Percentiles rank a stretch among this genome's conserved stretches.
Evolutionary conservation across 257 asterid species (phyloP).

Genomic region (Salvia splendens): DNA sequence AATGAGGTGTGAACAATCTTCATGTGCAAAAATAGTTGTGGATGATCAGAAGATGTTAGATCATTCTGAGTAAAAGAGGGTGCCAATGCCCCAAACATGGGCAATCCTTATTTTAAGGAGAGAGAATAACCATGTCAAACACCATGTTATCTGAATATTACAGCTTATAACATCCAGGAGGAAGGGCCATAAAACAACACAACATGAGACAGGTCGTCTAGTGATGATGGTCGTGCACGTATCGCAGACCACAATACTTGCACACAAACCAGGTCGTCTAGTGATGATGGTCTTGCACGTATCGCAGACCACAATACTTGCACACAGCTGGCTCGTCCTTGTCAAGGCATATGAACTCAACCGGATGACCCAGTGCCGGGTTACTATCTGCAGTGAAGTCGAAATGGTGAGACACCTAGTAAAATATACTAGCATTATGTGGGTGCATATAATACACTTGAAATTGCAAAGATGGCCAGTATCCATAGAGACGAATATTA

Average conservation of each 20-base stretch:
- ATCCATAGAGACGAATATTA: not conserved
- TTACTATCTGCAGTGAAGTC: constrained; percentile 52
- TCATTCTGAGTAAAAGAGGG: too few relatives aligned
- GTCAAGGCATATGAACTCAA: constrained; percentile 96
- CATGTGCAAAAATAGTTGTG: too few relatives aligned
- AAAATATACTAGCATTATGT: not conserved
- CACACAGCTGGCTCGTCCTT: constrained; percentile 75
- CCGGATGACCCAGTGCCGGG: constrained; percentile 89
- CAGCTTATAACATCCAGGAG: constrained; percentile 19
- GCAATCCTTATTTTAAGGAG: constrained; percentile 17
- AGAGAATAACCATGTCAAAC: constrained; percentile 14
- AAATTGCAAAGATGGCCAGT: not conserved
- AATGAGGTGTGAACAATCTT: too few relatives aligned
- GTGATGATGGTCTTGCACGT: constrained; percentile 83
- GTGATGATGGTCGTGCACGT: constrained; percentile 83
- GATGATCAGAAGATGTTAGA: too few relatives aligned
- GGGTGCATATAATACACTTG: not conserved
- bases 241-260: constrained; percentile 91
- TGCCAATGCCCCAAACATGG: too few relatives aligned
- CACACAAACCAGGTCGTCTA: constrained; percentile 49
- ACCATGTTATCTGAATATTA: constrained; percentile 18
- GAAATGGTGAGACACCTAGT: not conserved
- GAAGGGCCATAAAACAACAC: constrained; percentile 2
- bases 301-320: constrained; percentile 91
- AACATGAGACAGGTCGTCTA: constrained; percentile 30